A percentile compares a stretch with the other conserved stretches of the same genome.
phyloP scores from a whole-genome alignment of 2,329 filamentous ascomycete species.

The Pyrenochaeta sp. region DNA sequence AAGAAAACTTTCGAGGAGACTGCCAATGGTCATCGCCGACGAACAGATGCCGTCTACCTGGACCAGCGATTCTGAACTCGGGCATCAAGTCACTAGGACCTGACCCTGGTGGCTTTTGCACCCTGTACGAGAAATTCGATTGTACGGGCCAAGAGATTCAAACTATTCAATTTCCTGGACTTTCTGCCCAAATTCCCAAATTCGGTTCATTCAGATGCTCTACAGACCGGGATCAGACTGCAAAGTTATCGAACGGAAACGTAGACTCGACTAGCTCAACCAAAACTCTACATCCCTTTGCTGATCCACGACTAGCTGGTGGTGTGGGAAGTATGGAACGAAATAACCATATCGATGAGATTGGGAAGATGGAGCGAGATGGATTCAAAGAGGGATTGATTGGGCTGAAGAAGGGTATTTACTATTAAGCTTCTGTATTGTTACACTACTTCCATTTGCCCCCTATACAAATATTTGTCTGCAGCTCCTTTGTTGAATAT shows the following conservation, averaged over 20 bases:
- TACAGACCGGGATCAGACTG: slow-evolving; percentile 15
- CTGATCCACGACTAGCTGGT: slow-evolving; percentile 26
- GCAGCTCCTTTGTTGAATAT: too few relatives aligned
- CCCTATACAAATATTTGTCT: background rate
- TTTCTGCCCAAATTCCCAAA: slow-evolving; percentile 20
- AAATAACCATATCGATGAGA: slow-evolving; percentile 23
- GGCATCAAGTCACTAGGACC: slow-evolving; percentile 40
- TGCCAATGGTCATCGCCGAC: slow-evolving; percentile 39
- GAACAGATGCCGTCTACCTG: slow-evolving; percentile 33
- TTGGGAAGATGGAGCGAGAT: slow-evolving; percentile 34
- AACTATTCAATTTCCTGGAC: slow-evolving; percentile 36
- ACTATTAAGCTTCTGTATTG: slow-evolving; percentile 27
- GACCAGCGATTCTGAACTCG: slow-evolving; percentile 16
- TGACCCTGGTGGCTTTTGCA: slow-evolving; percentile 38
- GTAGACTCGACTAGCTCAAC: background rate
- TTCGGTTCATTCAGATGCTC: slow-evolving; percentile 37
- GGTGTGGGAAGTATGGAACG: slow-evolving; percentile 33
- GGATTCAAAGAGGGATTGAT: slow-evolving; percentile 40
- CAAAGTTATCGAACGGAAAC: background rate
- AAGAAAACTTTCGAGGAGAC: slow-evolving; percentile 32
- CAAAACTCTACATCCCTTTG: slow-evolving; percentile 8
- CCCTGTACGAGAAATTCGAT: slow-evolving; percentile 28
- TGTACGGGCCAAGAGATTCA: slow-evolving; percentile 29
- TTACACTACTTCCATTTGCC: background rate
- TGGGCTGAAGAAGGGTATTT: slow-evolving; percentile 38